Base-by-base conservation (phyloP, 1,284 basidiomycete species). In the Cystobasidiaceae sp. region DNA sequence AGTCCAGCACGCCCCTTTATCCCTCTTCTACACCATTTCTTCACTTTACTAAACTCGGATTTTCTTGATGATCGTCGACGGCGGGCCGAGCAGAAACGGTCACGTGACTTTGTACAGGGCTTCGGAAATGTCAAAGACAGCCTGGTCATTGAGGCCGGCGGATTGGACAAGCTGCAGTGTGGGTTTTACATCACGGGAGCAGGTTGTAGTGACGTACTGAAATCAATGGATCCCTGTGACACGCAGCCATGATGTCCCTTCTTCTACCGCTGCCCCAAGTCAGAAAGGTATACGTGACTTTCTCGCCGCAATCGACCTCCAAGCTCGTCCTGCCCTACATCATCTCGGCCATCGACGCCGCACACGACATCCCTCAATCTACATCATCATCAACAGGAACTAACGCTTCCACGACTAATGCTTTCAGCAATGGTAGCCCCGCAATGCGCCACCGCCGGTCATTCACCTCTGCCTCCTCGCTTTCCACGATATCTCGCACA, bases 71-170 rank as follows among this genome's bases (percentile, higher is more conserved):
- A 23, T 46, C 21, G 13, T 46, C 21, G 9, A 13, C 21, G 28
- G 32, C 25, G 37, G 17, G 30, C 30, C 27, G 17, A 25, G 27
- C 60, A 62, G 60, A 30, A 25, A 3, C 30, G 32, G 21, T 48
- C 61, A 64, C 61, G 61, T 64, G 61, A 64, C 50, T 62, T 62
- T 28, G 49, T 45, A 48, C 33, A 64, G 21, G 61, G 51, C n/a
- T 56, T 64, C 21, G 34, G 41, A 41, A 28, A 39, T 43, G 25
- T 23, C 30, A 48, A 55, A 43, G 51, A 64, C 19, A 43, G 32
- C 11, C 43, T 64, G 13, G 19, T 64, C 4, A 39, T 49, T 7
- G 61, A 55, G 51, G 48, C 51, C 6, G 52, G 51, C 7, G 52
- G 51, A 23, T 21, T 27, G 23, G 9, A 64, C 2, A 64, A 55